A percentile compares a stretch with the other conserved stretches of the same genome.
These are phyloP conservation scores for Aegilops tauschii DNA, from an alignment of 176 grass and related monocot genomes.

Conservation along the genomic window DNA sequence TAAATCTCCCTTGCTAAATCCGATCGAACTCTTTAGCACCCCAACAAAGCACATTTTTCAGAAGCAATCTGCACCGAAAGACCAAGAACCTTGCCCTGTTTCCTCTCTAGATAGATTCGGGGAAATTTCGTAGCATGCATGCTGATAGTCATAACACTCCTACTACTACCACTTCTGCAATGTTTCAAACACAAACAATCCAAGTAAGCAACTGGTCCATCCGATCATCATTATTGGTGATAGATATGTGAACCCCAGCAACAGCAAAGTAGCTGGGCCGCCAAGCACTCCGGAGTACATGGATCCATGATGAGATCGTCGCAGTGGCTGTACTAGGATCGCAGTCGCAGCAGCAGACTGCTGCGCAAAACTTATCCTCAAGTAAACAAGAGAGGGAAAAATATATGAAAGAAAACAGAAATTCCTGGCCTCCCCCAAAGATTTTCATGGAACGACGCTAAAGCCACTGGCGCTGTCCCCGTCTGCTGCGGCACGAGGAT, in stretches of 20 bases:
- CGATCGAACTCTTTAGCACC: background rate
- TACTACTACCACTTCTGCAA: background rate
- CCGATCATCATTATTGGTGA: background rate
- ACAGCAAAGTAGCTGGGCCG: constrained; percentile 21
- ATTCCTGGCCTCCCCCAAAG: constrained; percentile 13
- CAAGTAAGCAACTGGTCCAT: background rate
- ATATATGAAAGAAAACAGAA: background rate
- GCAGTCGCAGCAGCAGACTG: background rate
- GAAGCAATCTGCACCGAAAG: background rate
- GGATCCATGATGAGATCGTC: constrained; percentile 21
- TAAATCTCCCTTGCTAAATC: background rate
- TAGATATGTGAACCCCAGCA: constrained; percentile 35
- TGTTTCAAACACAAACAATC: background rate
- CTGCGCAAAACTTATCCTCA: constrained; percentile 27
- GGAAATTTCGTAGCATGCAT: background rate
- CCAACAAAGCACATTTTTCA: background rate
- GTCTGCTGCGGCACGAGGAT: constrained; percentile 34
- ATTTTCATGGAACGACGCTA: constrained; percentile 48
- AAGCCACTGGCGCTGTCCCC: constrained; percentile 33
- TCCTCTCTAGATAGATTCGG: background rate
- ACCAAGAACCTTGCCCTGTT: background rate
- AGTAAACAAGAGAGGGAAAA: background rate
- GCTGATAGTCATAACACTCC: too few relatives aligned
- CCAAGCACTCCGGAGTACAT: constrained; percentile 33
- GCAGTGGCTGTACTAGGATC: constrained; percentile 34